Conservation (phyloP, 2,329 filamentous ascomycete genomes). For the Dryadomyces quercivorus region DNA sequence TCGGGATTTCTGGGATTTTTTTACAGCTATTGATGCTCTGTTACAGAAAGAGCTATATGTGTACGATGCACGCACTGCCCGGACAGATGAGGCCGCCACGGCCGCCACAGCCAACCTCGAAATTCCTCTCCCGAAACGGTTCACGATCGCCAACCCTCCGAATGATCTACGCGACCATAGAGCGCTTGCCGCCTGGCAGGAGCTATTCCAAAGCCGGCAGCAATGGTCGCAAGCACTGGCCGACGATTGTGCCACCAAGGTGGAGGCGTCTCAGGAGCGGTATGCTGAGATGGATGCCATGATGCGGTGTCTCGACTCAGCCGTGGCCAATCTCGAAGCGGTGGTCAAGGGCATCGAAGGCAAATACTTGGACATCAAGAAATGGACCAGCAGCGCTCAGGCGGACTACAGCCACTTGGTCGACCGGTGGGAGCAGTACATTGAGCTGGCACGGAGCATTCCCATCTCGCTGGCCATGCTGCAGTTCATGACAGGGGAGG, state of each 20-base stretch:
- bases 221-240: conserved; percentile 66
- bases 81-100: conserved; percentile 36
- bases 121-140: conserved; percentile 39
- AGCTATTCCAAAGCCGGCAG: conserved; percentile 68
- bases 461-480: conserved; percentile 55
- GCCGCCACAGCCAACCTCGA: conserved; percentile 31
- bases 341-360: conserved; percentile 61
- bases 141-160: conserved; percentile 54
- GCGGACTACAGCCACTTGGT: conserved; percentile 55
- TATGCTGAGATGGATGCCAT: conserved; percentile 66
- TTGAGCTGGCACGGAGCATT: conserved; percentile 51
- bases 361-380: conserved; percentile 57
- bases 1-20: not conserved
- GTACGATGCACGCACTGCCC: conserved; percentile 71
- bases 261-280: conserved; percentile 47
- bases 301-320: conserved; percentile 68
- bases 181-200: conserved; percentile 77
- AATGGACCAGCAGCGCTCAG: conserved; percentile 56
- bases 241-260: conserved; percentile 56
- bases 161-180: conserved; percentile 71
- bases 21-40: not conserved
- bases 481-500: conserved; percentile 46
- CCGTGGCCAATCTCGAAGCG: conserved; percentile 70
- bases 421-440: conserved; percentile 54
- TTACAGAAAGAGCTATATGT: conserved; percentile 75